phyloP scores from a whole-genome alignment of 179 eudicot genomes.

The Pouteria campechiana region DNA sequence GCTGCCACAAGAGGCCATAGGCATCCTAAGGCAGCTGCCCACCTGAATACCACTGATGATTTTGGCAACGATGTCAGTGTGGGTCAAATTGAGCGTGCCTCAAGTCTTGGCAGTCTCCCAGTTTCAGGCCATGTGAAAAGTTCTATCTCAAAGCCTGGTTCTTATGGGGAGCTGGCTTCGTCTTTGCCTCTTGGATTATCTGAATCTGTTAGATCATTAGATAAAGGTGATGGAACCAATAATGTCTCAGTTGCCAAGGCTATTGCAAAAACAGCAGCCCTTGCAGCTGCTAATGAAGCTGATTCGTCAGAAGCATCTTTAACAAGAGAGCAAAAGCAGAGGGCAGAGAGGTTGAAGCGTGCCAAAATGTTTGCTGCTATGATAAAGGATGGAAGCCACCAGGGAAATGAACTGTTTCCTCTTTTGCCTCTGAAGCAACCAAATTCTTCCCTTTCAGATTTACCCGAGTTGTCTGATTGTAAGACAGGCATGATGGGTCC shows the following conservation, averaged over 20 bases:
- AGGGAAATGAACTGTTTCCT: too few relatives aligned
- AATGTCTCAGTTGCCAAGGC: conserved; percentile 28
- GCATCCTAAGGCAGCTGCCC: conserved; percentile 40
- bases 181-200: too few relatives aligned
- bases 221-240: too few relatives aligned
- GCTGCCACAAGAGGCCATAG: conserved; percentile 89
- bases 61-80: conserved; percentile 16
- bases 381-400: conserved; percentile 62
- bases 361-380: conserved; percentile 94
- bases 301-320: conserved; percentile 51
- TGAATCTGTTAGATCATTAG: too few relatives aligned
- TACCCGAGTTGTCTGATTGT: conserved; percentile 33
- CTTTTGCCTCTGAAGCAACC: conserved; percentile 41
- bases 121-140: conserved; percentile 12
- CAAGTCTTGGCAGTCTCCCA: conserved; percentile 16
- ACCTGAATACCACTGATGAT: conserved; percentile 26
- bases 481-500: conserved; percentile 16
- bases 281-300: conserved; percentile 37
- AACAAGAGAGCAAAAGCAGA: conserved; percentile 71
- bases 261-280: conserved; percentile 30
- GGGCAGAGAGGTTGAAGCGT: conserved; percentile 82
- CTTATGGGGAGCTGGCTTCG: conserved; percentile 12
- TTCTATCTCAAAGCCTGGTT: conserved; percentile 14
- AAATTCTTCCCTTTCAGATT: conserved; percentile 36
- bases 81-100: conserved; percentile 29